These are phyloP conservation scores for Orbilia oligospora DNA, from an alignment of 2,329 filamentous ascomycete species.

Conservation along the genomic window DNA sequence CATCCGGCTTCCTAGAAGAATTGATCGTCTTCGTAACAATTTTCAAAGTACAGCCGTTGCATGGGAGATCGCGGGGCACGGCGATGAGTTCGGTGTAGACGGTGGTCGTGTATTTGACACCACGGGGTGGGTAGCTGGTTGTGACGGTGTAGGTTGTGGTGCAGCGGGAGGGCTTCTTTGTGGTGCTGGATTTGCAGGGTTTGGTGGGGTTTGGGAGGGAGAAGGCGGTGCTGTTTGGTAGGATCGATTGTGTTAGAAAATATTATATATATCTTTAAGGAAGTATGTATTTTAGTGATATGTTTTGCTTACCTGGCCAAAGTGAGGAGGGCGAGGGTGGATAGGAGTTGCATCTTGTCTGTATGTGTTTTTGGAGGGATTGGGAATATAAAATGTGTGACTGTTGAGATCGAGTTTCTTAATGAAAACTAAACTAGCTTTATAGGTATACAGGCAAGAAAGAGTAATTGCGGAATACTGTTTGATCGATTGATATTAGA, in stretches of 20 bases:
- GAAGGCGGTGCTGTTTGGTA: constrained; percentile 27
- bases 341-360: constrained; percentile 46
- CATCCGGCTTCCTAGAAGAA: constrained; percentile 4
- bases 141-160: constrained; percentile 42
- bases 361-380: too few species aligned
- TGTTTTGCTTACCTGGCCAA: constrained; percentile 28
- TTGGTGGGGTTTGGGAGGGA: neutral
- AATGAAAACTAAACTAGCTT: too few species aligned
- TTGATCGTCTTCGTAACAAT: constrained; percentile 27
- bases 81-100: constrained; percentile 16
- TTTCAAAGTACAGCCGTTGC: constrained; percentile 22
- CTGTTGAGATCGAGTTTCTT: neutral
- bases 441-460: too few species aligned
- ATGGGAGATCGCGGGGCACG: constrained; percentile 38
- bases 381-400: too few species aligned
- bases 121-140: constrained; percentile 19
- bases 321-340: constrained; percentile 33
- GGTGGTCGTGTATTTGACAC: constrained; percentile 25
- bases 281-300: too few species aligned
- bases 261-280: too few species aligned
- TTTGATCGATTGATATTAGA: too few species aligned
- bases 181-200: neutral
- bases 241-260: neutral
- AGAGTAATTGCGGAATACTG: too few species aligned
- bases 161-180: constrained; percentile 1